Evolutionary conservation across 176 grass and related monocot species (phyloP), one percentile per base, ranked within the genome.

Genomic region (Aegilops speltoides): DNA sequence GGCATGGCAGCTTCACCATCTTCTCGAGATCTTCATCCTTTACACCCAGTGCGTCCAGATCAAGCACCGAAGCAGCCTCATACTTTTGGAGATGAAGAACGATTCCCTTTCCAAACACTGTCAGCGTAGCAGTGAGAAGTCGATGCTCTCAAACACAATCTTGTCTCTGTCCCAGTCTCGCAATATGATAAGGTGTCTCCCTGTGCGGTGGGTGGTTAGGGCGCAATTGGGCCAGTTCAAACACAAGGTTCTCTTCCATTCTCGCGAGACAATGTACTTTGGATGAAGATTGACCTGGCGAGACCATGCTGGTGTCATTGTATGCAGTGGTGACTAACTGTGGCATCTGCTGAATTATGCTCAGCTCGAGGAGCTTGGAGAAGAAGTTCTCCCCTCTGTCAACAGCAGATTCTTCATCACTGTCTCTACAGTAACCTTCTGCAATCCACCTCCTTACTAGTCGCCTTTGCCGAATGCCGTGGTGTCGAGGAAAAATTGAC

Each of bases 401-500:
- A 7, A 83, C 78, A 0, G 67, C 85, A 0, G 32, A 74, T 3
- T 32, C 79, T 6, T 28, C 8, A 13, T 29, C 59, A 0, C 12
- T 79, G 10, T 45, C 59, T 6, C 25, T 64, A 1, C 28, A 31
- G 26, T 75, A 86, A 3, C 91, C 91, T 54, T 90, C 91, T 3
- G 80, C 84, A 3, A 93, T 84, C 91, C 91, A 93, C 9, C 91
- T 84, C 84, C 73, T 84, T 1, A 70, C 25, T 50, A 93, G 61
- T 33, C 84, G 66, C 40, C 50, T 80, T 41, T 76, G 43, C 29
- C 78, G 37, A 46, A 90, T 70, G 8, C 57, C 40, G 14, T 77
- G 57, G 4, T 65, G 25, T 8, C 25, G 38, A 60, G 70, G 87
- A 56, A 86, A 92, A 16, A 89, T 63, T 33, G 63, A 73, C 24